Percentiles rank a stretch among this genome's conserved stretches.
These are phyloP conservation scores for Diddensiella transvaalensis DNA, from an alignment of 805 yeast genomes.

Conservation along the genomic window DNA sequence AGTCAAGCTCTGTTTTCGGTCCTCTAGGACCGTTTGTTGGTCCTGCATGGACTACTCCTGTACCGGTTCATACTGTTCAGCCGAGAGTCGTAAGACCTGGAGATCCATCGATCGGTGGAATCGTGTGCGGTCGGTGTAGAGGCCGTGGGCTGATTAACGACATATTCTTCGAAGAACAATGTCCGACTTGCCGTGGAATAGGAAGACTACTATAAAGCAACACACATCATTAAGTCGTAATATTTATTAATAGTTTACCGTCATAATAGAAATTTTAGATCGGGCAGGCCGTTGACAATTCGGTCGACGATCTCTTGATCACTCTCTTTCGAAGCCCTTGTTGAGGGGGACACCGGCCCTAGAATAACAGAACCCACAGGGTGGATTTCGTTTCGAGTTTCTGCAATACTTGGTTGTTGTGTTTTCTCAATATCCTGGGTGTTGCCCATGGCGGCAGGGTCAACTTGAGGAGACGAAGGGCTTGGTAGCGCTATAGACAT, in stretches of 20 bases:
- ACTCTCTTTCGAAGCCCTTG: conserved; percentile 13
- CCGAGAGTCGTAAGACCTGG: conserved; percentile 63
- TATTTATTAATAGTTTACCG: neutral
- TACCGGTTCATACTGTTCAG: conserved; percentile 21
- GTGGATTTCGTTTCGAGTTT: neutral
- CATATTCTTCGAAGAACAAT: conserved; percentile 58
- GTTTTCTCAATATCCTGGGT: neutral
- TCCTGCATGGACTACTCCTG: conserved; percentile 14
- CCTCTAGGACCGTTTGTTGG: conserved; percentile 10
- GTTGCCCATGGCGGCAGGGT: neutral
- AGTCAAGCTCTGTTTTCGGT: conserved; percentile 1
- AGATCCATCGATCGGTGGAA: conserved; percentile 74
- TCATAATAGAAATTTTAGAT: conserved; percentile 20
- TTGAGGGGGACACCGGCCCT: conserved; percentile 24
- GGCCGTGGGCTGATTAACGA: conserved; percentile 58
- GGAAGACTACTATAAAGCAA: conserved; percentile 43
- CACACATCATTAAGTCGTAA: neutral
- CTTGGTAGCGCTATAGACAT: neutral
- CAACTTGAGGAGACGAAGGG: neutral
- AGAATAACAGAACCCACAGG: conserved; percentile 15
- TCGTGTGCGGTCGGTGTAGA: conserved; percentile 65
- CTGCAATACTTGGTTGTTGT: neutral
- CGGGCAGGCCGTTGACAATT: conserved; percentile 24
- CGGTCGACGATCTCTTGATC: conserved; percentile 24
- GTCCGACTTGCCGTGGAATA: conserved; percentile 63